phyloP scores from a whole-genome alignment of 1,284 basidiomycete genomes.

The Xerocomus nothofagi region DNA sequence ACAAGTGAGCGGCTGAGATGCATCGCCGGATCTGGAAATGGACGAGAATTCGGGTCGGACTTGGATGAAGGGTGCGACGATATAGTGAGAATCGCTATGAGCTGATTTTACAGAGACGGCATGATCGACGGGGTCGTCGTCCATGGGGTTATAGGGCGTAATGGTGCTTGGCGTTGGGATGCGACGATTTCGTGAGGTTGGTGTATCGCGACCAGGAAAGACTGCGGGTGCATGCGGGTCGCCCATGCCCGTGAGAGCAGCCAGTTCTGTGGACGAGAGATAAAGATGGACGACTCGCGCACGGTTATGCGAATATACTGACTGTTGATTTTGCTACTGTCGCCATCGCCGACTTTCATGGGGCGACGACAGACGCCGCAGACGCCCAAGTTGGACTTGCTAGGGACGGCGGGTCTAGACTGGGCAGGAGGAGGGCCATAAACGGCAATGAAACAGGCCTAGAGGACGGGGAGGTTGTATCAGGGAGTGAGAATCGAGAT shows the following conservation, averaged over 20 bases:
- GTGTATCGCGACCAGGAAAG: slow-evolving; percentile 69
- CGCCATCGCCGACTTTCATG: slow-evolving; percentile 89
- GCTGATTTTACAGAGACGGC: slow-evolving; percentile 51
- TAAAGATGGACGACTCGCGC: slow-evolving; percentile 2
- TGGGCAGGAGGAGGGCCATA: slow-evolving; percentile 85
- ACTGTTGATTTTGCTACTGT: slow-evolving; percentile 85
- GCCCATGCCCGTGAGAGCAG: slow-evolving; percentile 86
- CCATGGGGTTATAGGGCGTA: slow-evolving; percentile 57
- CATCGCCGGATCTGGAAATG: slow-evolving; percentile 70
- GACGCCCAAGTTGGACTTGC: slow-evolving; percentile 84
- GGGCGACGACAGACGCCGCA: slow-evolving; percentile 95
- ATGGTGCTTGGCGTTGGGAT: slow-evolving; percentile 28
- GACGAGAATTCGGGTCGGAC: slow-evolving; percentile 87
- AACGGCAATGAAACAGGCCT: slow-evolving; percentile 95
- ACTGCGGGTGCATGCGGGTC: slow-evolving; percentile 52
- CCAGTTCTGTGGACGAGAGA: slow-evolving; percentile 61
- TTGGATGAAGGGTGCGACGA: slow-evolving; percentile 86
- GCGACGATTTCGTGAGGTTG: slow-evolving; percentile 42
- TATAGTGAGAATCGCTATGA: slow-evolving; percentile 53
- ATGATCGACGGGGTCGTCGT: slow-evolving; percentile 79
- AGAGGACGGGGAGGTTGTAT: slow-evolving; percentile 4
- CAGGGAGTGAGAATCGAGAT: not conserved
- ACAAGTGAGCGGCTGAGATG: slow-evolving; percentile 81
- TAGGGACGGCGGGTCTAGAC: slow-evolving; percentile 50
- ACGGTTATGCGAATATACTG: slow-evolving; percentile 37